Conservation (phyloP, 1,139 yeast species). For the Nadsonia starkeyi-henricii region DNA sequence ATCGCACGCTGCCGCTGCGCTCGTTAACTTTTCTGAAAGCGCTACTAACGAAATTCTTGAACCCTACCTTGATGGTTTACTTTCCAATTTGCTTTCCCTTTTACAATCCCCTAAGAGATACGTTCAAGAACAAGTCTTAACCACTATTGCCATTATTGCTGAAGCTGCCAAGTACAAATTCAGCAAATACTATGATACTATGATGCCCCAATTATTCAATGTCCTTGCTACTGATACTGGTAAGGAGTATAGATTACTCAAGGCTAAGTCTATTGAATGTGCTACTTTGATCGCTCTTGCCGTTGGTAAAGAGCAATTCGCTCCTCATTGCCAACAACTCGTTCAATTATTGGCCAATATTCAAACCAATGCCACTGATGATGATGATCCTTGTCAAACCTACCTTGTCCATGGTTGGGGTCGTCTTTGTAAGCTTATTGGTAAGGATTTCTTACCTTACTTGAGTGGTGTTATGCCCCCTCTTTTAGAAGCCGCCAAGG, state of each 20-base stretch:
- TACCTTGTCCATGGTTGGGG: constrained; percentile 96
- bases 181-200: constrained; percentile 80
- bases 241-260: constrained; percentile 61
- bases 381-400: constrained; percentile 75
- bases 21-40: constrained; percentile 87
- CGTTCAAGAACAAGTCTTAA: constrained; percentile 92
- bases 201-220: constrained; percentile 78
- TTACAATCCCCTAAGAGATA: constrained; percentile 78
- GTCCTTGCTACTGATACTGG: constrained; percentile 73
- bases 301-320: constrained; percentile 87
- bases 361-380: constrained; percentile 32
- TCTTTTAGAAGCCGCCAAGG: constrained; percentile 67
- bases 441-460: constrained; percentile 76
- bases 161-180: constrained; percentile 93
- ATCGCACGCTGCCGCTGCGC: constrained; percentile 97
- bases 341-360: constrained; percentile 60
- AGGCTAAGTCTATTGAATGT: constrained; percentile 93
- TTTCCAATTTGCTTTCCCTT: constrained; percentile 58
- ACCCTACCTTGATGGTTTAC: constrained; percentile 73
- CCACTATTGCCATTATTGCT: constrained; percentile 94
- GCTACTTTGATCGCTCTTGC: constrained; percentile 89
- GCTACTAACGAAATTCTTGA: constrained; percentile 79
- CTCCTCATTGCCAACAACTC: constrained; percentile 60
- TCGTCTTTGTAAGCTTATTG: constrained; percentile 74
- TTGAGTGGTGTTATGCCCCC: constrained; percentile 86